Percentiles rank a stretch among this genome's conserved stretches.
Evolutionary conservation across 805 yeast genomes (phyloP).

Genomic region (Wickerhamomyces chaumierensis): DNA sequence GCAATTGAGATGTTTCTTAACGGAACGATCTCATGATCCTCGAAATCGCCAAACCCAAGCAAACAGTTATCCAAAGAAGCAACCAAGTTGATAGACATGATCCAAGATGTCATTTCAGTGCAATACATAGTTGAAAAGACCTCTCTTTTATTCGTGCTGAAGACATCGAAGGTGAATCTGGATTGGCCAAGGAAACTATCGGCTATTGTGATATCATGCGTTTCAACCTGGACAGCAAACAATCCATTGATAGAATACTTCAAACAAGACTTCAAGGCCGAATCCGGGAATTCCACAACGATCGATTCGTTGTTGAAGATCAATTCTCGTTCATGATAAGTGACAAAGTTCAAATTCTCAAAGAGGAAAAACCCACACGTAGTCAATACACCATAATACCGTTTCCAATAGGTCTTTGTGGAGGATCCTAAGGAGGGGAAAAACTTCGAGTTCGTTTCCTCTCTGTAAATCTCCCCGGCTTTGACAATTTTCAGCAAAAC

Average conservation of each 20-base stretch:
- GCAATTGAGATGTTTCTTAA: constrained; percentile 17
- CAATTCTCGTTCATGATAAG: constrained; percentile 17
- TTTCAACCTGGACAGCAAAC: constrained; percentile 24
- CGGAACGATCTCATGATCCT: constrained; percentile 16
- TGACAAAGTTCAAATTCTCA: constrained; percentile 25
- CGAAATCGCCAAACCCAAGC: constrained; percentile 9
- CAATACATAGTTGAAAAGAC: constrained; percentile 29
- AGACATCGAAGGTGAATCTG: constrained; percentile 24
- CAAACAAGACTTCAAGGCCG: constrained; percentile 18
- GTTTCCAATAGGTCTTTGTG: constrained; percentile 24
- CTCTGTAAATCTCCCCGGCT: constrained; percentile 27
- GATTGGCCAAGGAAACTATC: constrained; percentile 1
- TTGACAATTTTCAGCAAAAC: constrained; percentile 24
- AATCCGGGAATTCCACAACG: constrained; percentile 20
- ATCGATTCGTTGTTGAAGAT: constrained; percentile 18
- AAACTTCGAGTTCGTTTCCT: constrained; percentile 25
- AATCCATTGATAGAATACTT: constrained; percentile 26
- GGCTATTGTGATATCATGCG: no score
- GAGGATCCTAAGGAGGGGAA: constrained; percentile 14
- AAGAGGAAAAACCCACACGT: constrained; percentile 37
- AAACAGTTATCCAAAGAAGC: constrained; percentile 33
- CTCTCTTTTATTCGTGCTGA: constrained; percentile 28
- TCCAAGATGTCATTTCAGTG: constrained; percentile 50
- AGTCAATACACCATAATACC: constrained; percentile 36
- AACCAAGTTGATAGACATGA: constrained; percentile 39